Evolutionary conservation across 148 eudicot species (phyloP), one percentile per base, ranked within the genome.

Genomic region (Gaultheria prostrata): DNA sequence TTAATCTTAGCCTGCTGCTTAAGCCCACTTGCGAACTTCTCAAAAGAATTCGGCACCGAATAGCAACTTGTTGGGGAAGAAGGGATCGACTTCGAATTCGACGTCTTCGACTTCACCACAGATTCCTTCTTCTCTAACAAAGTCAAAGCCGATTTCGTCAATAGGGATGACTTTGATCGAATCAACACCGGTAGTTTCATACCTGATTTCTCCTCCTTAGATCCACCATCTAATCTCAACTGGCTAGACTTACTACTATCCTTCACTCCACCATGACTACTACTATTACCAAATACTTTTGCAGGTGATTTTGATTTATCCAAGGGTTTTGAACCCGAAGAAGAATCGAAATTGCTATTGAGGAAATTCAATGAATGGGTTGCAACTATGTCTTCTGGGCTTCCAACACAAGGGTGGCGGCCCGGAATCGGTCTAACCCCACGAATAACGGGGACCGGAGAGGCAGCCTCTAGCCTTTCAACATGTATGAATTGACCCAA

Each of bases 401-500:
- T 95, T 59, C 98, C 97, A 1, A 95, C 89, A 78, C 98, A 95
- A 43, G 95, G 95, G 87, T 95, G 98, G 26, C 98, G 89, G 49
- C 98, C 98, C 0, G 97, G 98, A 8, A 95, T 90, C 0, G 92
- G 93, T 83, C 88, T 89, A 39, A 95, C 98, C 43, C 98, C 98
- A 21, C 88, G 89, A 28, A 95, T 89, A 33, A 95, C 84, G 0
- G 98, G 98, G 57, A 95, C 98, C 0, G 98, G 97, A 33, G 98
- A 91, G 61, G 95, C 94, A 0, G 93, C 90, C 54, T 95, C 94
- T 7, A 95, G 90, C 86, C 92, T 87, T 53, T 93, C 97, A 20
- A 93, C 97, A 88, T 93, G 97, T 84, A 95, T 88, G 81, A 92
- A 95, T 77, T 95, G 98, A 79, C 98, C 98, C 85, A 95, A 91